A percentile compares a stretch with the other conserved stretches of the same genome.
phyloP scores from a whole-genome alignment of 1,284 basidiomycete genomes.

The Boletus mariae region DNA sequence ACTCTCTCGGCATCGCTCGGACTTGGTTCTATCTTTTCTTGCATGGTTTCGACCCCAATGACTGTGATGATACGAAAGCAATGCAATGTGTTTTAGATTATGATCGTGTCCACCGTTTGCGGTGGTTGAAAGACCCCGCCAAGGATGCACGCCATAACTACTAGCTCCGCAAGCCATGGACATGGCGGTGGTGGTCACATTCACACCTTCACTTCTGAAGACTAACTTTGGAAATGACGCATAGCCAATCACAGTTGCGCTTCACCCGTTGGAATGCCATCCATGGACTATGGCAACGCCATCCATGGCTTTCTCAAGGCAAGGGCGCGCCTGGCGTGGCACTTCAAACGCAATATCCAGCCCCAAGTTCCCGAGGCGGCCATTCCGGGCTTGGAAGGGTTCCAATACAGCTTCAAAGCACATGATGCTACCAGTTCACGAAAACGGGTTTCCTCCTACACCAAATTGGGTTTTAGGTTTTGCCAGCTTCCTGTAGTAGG shows the following conservation, averaged over 20 bases:
- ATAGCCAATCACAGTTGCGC: no score
- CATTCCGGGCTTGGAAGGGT: background rate
- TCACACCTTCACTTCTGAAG: no score
- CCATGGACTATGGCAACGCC: background rate
- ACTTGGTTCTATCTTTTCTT: conserved; percentile 2
- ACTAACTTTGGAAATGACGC: no score
- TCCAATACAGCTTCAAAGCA: background rate
- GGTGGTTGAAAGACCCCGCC: background rate
- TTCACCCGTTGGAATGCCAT: no score
- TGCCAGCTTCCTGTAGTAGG: background rate
- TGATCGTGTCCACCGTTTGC: background rate
- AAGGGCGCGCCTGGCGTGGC: background rate
- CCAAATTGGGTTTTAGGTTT: background rate
- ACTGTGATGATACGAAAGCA: conserved; percentile 9
- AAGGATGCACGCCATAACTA: background rate
- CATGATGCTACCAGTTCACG: background rate
- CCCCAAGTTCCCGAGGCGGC: background rate
- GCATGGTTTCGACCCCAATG: background rate
- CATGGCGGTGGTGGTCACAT: no score
- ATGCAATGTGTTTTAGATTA: conserved; percentile 2
- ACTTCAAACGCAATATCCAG: background rate
- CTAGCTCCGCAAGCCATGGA: no score
- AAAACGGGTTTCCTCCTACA: background rate
- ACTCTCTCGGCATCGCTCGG: conserved; percentile 12
- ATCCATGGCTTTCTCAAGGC: background rate